These are phyloP conservation scores for Diaporthe sp. DNA, from an alignment of 2,329 filamentous ascomycete species.

Conservation along the genomic window DNA sequence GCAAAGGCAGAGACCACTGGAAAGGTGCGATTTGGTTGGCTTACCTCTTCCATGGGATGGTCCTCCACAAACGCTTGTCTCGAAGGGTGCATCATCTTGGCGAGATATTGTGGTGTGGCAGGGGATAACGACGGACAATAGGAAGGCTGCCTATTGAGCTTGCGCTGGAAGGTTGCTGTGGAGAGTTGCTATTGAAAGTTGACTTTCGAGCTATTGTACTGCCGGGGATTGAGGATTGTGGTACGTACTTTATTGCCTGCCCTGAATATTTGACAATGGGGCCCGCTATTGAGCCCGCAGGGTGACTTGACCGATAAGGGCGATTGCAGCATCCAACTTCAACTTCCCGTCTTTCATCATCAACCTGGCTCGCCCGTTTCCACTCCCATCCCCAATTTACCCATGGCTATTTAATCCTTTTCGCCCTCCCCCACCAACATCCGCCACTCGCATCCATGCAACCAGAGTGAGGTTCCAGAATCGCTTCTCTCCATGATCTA, in stretches of 20 bases:
- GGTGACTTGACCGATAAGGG: conserved; percentile 25
- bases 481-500: conserved; percentile 42
- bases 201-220: conserved; percentile 27
- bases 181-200: conserved; percentile 10
- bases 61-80: conserved; percentile 96
- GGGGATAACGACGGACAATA: background rate
- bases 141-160: background rate
- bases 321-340: conserved; percentile 31
- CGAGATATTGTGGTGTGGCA: background rate
- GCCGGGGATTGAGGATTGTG: background rate
- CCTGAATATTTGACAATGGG: background rate
- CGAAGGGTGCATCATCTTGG: conserved; percentile 83
- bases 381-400: conserved; percentile 26
- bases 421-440: conserved; percentile 16
- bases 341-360: conserved; percentile 31
- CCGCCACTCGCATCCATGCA: background rate
- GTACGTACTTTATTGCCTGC: conserved; percentile 9
- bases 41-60: conserved; percentile 73
- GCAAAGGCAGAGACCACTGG: conserved; percentile 39
- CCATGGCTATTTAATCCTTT: conserved; percentile 17
- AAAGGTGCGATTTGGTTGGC: conserved; percentile 47
- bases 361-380: conserved; percentile 22
- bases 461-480: conserved; percentile 16
- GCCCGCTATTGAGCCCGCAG: background rate
- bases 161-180: background rate